Conservation (phyloP, 163 green algal species). For the Chlamydomonas reinhardtii region DNA sequence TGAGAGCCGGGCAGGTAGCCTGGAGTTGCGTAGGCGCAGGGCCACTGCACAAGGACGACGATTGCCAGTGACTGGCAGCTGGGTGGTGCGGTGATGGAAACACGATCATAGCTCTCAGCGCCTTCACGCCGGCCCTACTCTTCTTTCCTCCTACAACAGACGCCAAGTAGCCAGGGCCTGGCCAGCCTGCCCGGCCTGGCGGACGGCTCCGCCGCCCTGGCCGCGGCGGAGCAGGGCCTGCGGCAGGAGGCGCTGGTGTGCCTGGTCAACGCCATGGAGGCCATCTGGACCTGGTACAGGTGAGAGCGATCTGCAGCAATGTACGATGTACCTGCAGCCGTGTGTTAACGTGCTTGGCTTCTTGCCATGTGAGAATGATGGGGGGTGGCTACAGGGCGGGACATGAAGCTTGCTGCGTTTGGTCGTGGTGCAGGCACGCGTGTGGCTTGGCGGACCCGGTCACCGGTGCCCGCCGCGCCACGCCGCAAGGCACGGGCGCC, state of each 20-base stretch:
- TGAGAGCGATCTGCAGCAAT: neutral
- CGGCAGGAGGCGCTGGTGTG: conserved; percentile 85
- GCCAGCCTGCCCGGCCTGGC: conserved; percentile 16
- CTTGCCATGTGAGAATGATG: no score
- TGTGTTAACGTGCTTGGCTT: no score
- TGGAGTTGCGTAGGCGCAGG: no score
- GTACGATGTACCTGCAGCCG: neutral
- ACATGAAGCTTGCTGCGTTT: neutral
- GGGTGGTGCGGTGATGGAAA: no score
- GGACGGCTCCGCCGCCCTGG: conserved; percentile 13
- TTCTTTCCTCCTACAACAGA: neutral
- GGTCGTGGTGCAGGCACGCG: neutral
- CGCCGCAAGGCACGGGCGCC: neutral
- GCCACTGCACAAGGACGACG: no score
- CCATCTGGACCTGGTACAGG: conserved; percentile 84
- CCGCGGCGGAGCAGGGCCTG: conserved; percentile 61
- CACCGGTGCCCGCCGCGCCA: neutral
- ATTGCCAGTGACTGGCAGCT: no score
- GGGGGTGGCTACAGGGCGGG: no score
- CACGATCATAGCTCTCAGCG: no score
- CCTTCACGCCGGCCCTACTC: neutral
- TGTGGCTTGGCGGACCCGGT: neutral
- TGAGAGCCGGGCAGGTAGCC: neutral
- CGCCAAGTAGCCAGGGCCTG: neutral
- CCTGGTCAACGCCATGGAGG: conserved; percentile 81